These are phyloP conservation scores for Erysimum cheiranthoides DNA, from an alignment of 345 rosid genomes.

Conservation along the genomic window DNA sequence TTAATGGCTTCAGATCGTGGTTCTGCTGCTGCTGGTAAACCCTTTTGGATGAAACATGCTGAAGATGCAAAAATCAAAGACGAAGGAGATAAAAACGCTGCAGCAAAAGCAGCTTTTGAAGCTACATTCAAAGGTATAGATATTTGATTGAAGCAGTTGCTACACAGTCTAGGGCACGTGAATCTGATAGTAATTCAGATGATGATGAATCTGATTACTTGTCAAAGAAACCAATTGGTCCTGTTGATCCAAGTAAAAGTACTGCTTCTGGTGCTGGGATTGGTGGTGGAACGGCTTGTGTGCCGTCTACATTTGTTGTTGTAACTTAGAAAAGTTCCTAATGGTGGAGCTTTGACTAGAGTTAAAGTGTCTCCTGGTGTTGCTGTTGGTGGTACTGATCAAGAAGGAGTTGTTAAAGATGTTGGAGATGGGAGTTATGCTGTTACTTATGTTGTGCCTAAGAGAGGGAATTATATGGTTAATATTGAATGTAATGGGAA, in stretches of 20 bases:
- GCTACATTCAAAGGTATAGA: constrained; percentile 82
- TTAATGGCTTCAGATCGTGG: constrained; percentile 63
- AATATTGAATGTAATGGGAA: no score
- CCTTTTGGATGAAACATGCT: constrained; percentile 96
- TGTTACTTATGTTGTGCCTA: constrained; percentile 92
- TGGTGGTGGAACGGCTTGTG: constrained; percentile 96
- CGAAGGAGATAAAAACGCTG: constrained; percentile 87
- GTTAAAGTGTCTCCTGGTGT: constrained; percentile 88
- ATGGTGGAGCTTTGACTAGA: constrained; percentile 74
- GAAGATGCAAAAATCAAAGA: constrained; percentile 94
- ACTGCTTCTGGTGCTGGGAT: constrained; percentile 91
- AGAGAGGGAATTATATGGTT: no score
- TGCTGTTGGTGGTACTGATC: constrained; percentile 92
- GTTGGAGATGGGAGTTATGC: constrained; percentile 90
- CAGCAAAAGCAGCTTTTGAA: constrained; percentile 91
- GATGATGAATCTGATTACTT: constrained; percentile 68
- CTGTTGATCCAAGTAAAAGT: constrained; percentile 84
- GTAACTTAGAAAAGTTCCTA: constrained; percentile 73
- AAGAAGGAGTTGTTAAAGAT: constrained; percentile 92
- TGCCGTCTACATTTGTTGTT: constrained; percentile 78
- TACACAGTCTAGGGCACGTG: constrained; percentile 54
- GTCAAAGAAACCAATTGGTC: constrained; percentile 81
- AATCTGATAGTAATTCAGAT: constrained; percentile 74
- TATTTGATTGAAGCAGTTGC: constrained; percentile 54
- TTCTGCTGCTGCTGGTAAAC: constrained; percentile 50